phyloP scores from a whole-genome alignment of 2,329 filamentous ascomycete species.

The Colletotrichum gloeosporioides region DNA sequence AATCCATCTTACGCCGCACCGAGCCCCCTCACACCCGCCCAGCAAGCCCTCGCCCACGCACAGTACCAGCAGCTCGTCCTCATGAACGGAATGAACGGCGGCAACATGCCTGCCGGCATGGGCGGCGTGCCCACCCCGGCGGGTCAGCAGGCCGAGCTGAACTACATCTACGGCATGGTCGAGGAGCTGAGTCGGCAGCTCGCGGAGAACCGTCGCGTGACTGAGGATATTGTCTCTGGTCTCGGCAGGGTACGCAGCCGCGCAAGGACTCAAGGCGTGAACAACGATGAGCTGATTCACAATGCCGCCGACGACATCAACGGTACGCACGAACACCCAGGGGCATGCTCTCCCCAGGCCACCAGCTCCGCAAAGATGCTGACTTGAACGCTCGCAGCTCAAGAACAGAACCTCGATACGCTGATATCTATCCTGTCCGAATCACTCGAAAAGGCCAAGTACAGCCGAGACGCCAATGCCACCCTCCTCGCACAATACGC shows the following conservation, averaged over 20 bases:
- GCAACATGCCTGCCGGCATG: constrained; percentile 50
- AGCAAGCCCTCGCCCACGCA: constrained; percentile 21
- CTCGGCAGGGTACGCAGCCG: constrained; percentile 65
- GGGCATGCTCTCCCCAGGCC: neutral
- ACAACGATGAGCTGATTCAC: constrained; percentile 64
- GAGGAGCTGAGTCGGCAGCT: constrained; percentile 70
- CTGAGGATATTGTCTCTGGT: constrained; percentile 69
- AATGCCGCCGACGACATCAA: constrained; percentile 62
- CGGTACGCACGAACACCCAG: constrained; percentile 45
- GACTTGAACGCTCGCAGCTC: constrained; percentile 43
- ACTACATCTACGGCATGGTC: constrained; percentile 72
- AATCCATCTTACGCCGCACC: constrained; percentile 17
- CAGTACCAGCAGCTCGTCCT: constrained; percentile 24
- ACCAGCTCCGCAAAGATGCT: neutral
- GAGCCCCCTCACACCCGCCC: constrained; percentile 21
- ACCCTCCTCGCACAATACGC: constrained; percentile 64
- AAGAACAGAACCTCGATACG: constrained; percentile 65
- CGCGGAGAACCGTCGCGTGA: constrained; percentile 64
- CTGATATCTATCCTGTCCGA: constrained; percentile 66
- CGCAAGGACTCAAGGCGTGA: constrained; percentile 56
- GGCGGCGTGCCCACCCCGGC: constrained; percentile 64
- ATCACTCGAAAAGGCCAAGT: constrained; percentile 66
- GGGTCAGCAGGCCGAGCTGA: constrained; percentile 71
- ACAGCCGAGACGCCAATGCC: constrained; percentile 66
- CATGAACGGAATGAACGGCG: constrained; percentile 59